phyloP scores from a whole-genome alignment of 2,329 filamentous ascomycete species.

The Fusarium guadeloupense region DNA sequence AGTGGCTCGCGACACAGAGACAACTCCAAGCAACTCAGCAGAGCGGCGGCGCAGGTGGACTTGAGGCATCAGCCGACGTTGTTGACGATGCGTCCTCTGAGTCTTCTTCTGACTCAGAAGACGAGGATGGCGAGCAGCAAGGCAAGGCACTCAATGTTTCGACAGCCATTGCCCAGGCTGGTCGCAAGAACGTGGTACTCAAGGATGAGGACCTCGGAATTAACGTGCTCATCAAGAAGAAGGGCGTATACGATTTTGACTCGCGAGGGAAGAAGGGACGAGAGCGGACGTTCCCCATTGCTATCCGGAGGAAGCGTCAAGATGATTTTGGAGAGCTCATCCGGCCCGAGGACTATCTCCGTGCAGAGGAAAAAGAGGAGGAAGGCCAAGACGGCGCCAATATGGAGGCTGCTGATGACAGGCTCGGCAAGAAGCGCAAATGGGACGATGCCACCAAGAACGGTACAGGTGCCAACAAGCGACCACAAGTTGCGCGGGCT shows the following conservation, averaged over 20 bases:
- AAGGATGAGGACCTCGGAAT: conserved; percentile 92
- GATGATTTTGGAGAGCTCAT: conserved; percentile 97
- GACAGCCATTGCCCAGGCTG: conserved; percentile 82
- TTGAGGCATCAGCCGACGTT: conserved; percentile 76
- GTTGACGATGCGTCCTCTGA: conserved; percentile 88
- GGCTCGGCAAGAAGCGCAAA: conserved; percentile 89
- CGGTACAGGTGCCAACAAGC: conserved; percentile 62
- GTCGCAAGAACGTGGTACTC: conserved; percentile 84
- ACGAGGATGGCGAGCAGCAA: conserved; percentile 89
- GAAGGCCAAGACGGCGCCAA: conserved; percentile 66
- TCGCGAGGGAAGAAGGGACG: conserved; percentile 90
- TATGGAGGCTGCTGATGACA: conserved; percentile 60
- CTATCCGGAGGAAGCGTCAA: conserved; percentile 78
- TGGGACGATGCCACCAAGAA: conserved; percentile 76
- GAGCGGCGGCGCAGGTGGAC: conserved; percentile 69
- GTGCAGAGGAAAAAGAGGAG: conserved; percentile 88
- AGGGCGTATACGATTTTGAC: conserved; percentile 92
- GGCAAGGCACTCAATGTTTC: conserved; percentile 91
- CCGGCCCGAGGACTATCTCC: conserved; percentile 89
- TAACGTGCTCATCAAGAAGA: conserved; percentile 87
- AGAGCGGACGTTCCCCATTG: conserved; percentile 90
- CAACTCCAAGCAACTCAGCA: conserved; percentile 86
- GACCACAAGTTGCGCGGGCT: conserved; percentile 59
- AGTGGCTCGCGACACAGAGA: conserved; percentile 88
- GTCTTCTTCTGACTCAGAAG: conserved; percentile 85